Conservation (phyloP, 2,329 filamentous ascomycete species). For the Remersonia thermophila region DNA sequence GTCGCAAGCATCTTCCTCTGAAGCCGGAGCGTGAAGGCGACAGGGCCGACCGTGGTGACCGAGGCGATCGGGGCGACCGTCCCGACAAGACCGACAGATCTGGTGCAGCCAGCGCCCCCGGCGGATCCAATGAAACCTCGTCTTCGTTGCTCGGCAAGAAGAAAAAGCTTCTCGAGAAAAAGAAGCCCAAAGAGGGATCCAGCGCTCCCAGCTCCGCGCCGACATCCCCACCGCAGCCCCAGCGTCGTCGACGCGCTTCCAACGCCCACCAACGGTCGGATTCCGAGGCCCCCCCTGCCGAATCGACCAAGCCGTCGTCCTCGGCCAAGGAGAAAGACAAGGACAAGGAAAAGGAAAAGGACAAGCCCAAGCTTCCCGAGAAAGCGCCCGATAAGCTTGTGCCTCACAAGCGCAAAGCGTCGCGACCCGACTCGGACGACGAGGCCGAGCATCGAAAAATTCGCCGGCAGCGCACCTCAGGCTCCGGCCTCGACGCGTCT, state of each 20-base stretch:
- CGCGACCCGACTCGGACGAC: conserved; percentile 44
- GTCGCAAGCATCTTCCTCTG: conserved; percentile 22
- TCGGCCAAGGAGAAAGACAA: not conserved
- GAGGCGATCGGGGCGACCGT: conserved; percentile 12
- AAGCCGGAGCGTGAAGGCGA: conserved; percentile 21
- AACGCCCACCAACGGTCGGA: conserved; percentile 35
- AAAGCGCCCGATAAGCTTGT: conserved; percentile 33
- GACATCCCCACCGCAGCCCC: conserved; percentile 35
- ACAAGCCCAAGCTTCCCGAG: conserved; percentile 25
- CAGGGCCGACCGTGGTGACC: conserved; percentile 16
- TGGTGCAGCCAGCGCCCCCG: conserved; percentile 6
- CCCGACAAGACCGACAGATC: conserved; percentile 21
- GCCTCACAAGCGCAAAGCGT: conserved; percentile 41
- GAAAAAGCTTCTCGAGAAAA: conserved; percentile 36
- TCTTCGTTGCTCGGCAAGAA: conserved; percentile 31
- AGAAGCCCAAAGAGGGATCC: conserved; percentile 37
- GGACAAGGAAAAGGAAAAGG: conserved; percentile 21
- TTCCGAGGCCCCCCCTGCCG: conserved; percentile 37
- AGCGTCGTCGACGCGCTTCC: conserved; percentile 28
- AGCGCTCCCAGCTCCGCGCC: conserved; percentile 48
- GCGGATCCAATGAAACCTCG: conserved; percentile 24
- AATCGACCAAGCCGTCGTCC: conserved; percentile 31
- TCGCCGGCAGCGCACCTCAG: conserved; percentile 40
- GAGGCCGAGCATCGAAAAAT: conserved; percentile 42
- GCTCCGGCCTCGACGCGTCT: conserved; percentile 24